Evolutionary conservation across 257 asterid species (phyloP).

Genomic region (Anisodus acutangulus): DNA sequence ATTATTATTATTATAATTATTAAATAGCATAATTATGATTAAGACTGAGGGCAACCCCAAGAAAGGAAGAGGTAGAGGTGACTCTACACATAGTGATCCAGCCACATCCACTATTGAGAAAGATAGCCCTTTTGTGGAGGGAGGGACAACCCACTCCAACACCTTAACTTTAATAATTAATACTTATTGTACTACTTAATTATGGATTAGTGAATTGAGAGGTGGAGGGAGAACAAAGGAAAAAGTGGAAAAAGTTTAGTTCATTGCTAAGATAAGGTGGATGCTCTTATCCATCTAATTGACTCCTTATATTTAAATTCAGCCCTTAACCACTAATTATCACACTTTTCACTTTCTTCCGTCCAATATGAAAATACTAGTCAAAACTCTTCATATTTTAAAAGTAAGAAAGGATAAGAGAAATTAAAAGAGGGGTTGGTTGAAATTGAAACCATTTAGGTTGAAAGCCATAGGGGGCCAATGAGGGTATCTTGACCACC

Average conservation of each 20-base stretch:
- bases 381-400: neutral
- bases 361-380: neutral
- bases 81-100: neutral
- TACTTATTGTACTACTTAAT: neutral
- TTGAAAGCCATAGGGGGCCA: too few relatives aligned
- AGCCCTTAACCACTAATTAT: neutral
- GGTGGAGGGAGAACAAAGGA: constrained; percentile 19
- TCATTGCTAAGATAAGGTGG: neutral
- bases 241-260: neutral
- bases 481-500: neutral
- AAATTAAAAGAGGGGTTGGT: neutral
- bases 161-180: neutral
- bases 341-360: neutral
- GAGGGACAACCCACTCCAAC: constrained; percentile 16
- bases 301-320: constrained; percentile 6
- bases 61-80: neutral
- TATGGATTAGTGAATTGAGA: constrained; percentile 10
- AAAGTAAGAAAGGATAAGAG: neutral
- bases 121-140: constrained; percentile 8
- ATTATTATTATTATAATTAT: neutral
- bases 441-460: too few relatives aligned
- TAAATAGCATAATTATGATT: neutral
- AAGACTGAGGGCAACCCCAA: neutral
- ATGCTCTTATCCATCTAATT: constrained; percentile 6
- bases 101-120: constrained; percentile 7